Conservation (phyloP, 257 asterid genomes). For the Penstemon davidsonii region DNA sequence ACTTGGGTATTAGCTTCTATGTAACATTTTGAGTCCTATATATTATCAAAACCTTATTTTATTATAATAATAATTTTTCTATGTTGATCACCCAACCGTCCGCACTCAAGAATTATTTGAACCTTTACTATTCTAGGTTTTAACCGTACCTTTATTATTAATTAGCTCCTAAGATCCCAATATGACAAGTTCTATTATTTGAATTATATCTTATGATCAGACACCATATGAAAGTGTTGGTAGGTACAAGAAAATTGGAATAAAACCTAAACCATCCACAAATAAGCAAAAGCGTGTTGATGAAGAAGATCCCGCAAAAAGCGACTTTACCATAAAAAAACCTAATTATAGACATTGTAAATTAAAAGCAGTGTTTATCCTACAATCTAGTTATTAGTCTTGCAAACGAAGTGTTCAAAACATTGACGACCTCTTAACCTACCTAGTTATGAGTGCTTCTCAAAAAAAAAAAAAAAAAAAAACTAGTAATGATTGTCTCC, state of each 20-base stretch:
- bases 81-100: too few relatives aligned
- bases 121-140: too few relatives aligned
- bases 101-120: too few relatives aligned
- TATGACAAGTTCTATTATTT: too few relatives aligned
- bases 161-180: too few relatives aligned
- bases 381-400: conserved; percentile 22
- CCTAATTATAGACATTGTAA: not conserved
- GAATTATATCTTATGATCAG: too few relatives aligned
- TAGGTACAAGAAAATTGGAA: conserved; percentile 17
- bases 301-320: conserved; percentile 25
- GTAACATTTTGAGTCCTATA: too few relatives aligned
- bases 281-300: conserved; percentile 30
- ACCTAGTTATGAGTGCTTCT: conserved; percentile 12
- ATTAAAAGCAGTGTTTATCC: not conserved
- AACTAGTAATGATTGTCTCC: conserved; percentile 21
- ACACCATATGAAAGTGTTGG: conserved; percentile 27
- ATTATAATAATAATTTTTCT: too few relatives aligned
- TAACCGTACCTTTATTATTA: too few relatives aligned
- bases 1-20: too few relatives aligned
- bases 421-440: conserved; percentile 34
- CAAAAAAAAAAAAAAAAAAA: too few relatives aligned
- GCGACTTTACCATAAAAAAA: not conserved
- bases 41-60: too few relatives aligned
- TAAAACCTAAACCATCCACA: conserved; percentile 14
- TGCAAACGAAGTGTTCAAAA: conserved; percentile 27